Conservation (phyloP, 1,139 yeast species). For the Diutina rugosa region DNA sequence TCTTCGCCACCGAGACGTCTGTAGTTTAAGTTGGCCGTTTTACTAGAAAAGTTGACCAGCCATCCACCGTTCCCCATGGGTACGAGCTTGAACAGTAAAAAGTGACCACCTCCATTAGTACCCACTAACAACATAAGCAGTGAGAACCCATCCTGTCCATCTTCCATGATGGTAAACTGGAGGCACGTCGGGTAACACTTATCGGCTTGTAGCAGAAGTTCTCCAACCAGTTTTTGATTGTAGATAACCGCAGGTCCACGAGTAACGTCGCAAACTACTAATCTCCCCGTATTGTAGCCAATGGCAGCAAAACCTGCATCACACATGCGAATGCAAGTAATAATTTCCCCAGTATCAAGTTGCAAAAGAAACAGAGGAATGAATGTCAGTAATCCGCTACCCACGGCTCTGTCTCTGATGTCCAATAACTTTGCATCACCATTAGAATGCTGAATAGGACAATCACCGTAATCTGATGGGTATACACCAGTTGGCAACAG, state of each 20-base stretch:
- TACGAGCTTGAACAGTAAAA: slow-evolving; percentile 51
- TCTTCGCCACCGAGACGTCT: neutral
- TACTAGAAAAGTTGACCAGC: slow-evolving; percentile 43
- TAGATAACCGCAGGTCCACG: slow-evolving; percentile 76
- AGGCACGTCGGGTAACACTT: slow-evolving; percentile 40
- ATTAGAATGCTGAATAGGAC: slow-evolving; percentile 21
- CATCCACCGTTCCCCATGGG: slow-evolving; percentile 66
- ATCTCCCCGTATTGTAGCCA: slow-evolving; percentile 65
- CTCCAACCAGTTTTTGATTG: slow-evolving; percentile 30
- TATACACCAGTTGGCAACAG: slow-evolving; percentile 5
- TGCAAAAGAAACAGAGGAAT: slow-evolving; percentile 45
- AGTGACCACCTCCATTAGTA: slow-evolving; percentile 61
- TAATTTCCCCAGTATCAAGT: slow-evolving; percentile 24
- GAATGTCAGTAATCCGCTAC: slow-evolving; percentile 29
- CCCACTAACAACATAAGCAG: slow-evolving; percentile 68
- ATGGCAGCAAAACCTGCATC: slow-evolving; percentile 78
- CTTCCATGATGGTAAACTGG: slow-evolving; percentile 64
- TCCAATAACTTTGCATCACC: slow-evolving; percentile 23
- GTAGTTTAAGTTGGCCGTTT: slow-evolving; percentile 26
- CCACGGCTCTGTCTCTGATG: slow-evolving; percentile 19
- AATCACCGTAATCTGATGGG: slow-evolving; percentile 15
- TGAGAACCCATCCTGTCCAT: slow-evolving; percentile 53
- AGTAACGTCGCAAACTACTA: slow-evolving; percentile 61
- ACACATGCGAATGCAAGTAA: slow-evolving; percentile 55
- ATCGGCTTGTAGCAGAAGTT: slow-evolving; percentile 23